Conservation (phyloP, 192 early-diverging fungal genomes). For the Backusella macrospora region DNA sequence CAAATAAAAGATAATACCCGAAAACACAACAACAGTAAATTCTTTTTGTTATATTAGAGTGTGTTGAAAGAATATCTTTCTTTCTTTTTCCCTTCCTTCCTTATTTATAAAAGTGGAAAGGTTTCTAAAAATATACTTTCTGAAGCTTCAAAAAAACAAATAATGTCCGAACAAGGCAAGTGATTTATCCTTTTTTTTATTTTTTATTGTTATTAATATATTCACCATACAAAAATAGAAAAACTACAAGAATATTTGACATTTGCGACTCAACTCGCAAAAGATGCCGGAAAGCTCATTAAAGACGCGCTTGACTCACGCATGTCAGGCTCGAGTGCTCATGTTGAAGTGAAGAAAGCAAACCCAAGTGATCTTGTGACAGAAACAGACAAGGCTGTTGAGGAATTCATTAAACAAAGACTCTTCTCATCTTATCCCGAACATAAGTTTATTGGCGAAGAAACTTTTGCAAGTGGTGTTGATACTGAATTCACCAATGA, state of each 20-base stretch:
- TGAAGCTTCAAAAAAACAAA: not conserved
- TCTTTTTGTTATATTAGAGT: too few relatives aligned
- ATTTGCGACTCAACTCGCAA: slow-evolving; percentile 56
- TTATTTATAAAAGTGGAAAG: not conserved
- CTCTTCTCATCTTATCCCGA: slow-evolving; percentile 62
- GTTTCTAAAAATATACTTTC: not conserved
- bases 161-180: slow-evolving; percentile 7
- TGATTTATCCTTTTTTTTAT: not conserved
- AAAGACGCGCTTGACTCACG: slow-evolving; percentile 55
- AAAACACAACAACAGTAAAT: too few relatives aligned
- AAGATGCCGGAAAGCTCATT: slow-evolving; percentile 63
- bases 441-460: slow-evolving; percentile 89
- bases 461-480: slow-evolving; percentile 66
- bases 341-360: slow-evolving; percentile 56
- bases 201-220: not conserved
- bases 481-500: slow-evolving; percentile 60
- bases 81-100: not conserved
- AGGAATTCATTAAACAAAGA: slow-evolving; percentile 66
- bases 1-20: not conserved
- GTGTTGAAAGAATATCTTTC: not conserved
- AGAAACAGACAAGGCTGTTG: slow-evolving; percentile 81
- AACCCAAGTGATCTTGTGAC: slow-evolving; percentile 85
- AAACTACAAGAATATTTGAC: slow-evolving; percentile 27
- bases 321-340: slow-evolving; percentile 41
- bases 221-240: not conserved